Evolutionary conservation across 768 basidiomycete species (phyloP).

Genomic region (Tricholoma furcatifolium): DNA sequence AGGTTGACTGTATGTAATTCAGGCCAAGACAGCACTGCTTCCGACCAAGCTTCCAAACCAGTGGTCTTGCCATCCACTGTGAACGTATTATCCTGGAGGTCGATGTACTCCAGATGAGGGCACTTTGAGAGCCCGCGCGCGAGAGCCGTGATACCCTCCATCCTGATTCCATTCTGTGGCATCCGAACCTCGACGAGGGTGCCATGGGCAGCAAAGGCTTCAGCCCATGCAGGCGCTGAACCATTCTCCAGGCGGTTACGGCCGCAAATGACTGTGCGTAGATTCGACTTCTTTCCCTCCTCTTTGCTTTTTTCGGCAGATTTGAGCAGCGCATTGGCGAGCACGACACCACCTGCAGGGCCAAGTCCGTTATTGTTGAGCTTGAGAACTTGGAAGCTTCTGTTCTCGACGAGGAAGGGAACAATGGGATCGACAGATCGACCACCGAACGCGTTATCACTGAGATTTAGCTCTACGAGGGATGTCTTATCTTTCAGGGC

Average conservation of each 20-base stretch:
- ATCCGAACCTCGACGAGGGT: constrained; percentile 83
- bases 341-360: constrained; percentile 79
- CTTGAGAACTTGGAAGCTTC: constrained; percentile 77
- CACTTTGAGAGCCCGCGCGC: constrained; percentile 73
- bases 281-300: constrained; percentile 66
- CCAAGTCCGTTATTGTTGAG: constrained; percentile 98
- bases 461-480: constrained; percentile 85
- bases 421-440: constrained; percentile 94
- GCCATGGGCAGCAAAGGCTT: constrained; percentile 83
- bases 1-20: constrained; percentile 78
- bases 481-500: constrained; percentile 78
- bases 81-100: constrained; percentile 92
- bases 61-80: constrained; percentile 53
- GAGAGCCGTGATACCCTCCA: constrained; percentile 83
- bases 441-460: constrained; percentile 96
- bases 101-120: constrained; percentile 66
- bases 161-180: constrained; percentile 98
- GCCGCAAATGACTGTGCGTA: constrained; percentile 86
- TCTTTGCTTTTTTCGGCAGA: constrained; percentile 69
- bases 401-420: constrained; percentile 81
- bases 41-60: constrained; percentile 59
- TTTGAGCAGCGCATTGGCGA: constrained; percentile 80
- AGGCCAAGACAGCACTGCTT: constrained; percentile 68
- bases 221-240: constrained; percentile 78
- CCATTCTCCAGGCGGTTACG: constrained; percentile 96